Evolutionary conservation across 345 rosid species (phyloP).

Genomic region (Moricandia arvensis): DNA sequence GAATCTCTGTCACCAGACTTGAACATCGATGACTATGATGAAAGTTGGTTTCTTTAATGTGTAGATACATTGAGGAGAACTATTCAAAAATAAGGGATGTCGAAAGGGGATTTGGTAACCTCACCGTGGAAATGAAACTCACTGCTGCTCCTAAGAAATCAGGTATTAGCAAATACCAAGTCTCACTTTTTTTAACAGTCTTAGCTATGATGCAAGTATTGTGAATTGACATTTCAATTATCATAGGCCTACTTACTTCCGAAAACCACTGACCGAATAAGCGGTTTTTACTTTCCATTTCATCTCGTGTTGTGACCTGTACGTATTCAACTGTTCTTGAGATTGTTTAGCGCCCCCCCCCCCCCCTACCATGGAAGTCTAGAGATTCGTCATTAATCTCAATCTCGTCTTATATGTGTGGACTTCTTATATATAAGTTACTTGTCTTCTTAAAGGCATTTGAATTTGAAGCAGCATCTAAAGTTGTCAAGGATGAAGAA

Average conservation of each 20-base stretch:
- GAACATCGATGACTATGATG: neutral
- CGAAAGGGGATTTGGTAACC: slow-evolving; percentile 41
- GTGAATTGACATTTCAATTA: neutral
- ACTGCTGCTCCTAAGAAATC: slow-evolving; percentile 95
- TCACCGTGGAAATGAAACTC: slow-evolving; percentile 88
- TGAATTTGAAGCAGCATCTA: slow-evolving; percentile 76
- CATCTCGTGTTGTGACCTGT: neutral
- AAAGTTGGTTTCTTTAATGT: neutral
- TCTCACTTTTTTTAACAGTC: neutral
- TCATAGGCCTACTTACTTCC: neutral
- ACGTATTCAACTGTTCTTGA: neutral
- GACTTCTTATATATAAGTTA: neutral
- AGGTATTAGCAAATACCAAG: slow-evolving; percentile 38
- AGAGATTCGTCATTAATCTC: neutral
- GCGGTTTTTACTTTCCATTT: slow-evolving; percentile 15
- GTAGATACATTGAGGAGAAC: slow-evolving; percentile 86
- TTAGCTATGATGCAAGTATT: neutral
- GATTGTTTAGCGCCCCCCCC: neutral
- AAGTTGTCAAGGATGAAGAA: slow-evolving; percentile 74
- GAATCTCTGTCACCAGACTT: neutral
- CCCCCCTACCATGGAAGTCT: neutral
- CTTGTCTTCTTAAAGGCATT: slow-evolving; percentile 42
- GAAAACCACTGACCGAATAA: neutral
- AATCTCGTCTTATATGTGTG: neutral
- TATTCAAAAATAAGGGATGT: slow-evolving; percentile 76